These are phyloP conservation scores for Apodospora peruviana DNA, from an alignment of 495 filamentous ascomycete genomes.

Conservation along the genomic window DNA sequence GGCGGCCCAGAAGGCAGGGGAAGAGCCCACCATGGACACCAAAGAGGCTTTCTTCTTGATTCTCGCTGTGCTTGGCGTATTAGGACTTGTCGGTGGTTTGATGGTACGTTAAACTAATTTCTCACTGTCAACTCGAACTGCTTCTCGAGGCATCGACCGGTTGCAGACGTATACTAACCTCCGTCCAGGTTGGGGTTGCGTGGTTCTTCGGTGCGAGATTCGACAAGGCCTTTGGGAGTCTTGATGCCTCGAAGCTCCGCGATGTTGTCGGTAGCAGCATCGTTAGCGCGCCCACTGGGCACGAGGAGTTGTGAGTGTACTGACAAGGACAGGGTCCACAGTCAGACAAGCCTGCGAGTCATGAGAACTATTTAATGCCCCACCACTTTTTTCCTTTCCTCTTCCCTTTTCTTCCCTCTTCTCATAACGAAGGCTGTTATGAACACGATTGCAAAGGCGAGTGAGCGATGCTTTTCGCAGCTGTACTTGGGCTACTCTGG, in stretches of 20 bases:
- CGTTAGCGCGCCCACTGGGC: constrained; percentile 13
- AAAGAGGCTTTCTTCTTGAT: constrained; percentile 33
- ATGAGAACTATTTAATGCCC: constrained; percentile 1
- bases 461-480: background rate
- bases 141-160: constrained; percentile 4
- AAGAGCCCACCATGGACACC: constrained; percentile 22
- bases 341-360: background rate
- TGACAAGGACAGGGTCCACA: background rate
- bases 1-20: constrained; percentile 6
- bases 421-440: background rate
- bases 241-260: constrained; percentile 20
- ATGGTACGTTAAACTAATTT: constrained; percentile 49
- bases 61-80: constrained; percentile 22
- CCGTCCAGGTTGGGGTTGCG: constrained; percentile 56
- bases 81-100: constrained; percentile 33
- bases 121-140: background rate
- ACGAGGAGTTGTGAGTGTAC: constrained; percentile 37
- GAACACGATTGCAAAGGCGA: background rate
- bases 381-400: background rate
- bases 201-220: constrained; percentile 60
- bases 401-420: background rate
- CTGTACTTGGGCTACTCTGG: background rate
- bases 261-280: constrained; percentile 7
- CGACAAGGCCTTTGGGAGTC: constrained; percentile 39
- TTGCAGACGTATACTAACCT: background rate